A percentile compares a stretch with the other conserved stretches of the same genome.
These are phyloP conservation scores for Bacterosira constricta DNA, from an alignment of 108 stramenopile species.

Conservation along the genomic window DNA sequence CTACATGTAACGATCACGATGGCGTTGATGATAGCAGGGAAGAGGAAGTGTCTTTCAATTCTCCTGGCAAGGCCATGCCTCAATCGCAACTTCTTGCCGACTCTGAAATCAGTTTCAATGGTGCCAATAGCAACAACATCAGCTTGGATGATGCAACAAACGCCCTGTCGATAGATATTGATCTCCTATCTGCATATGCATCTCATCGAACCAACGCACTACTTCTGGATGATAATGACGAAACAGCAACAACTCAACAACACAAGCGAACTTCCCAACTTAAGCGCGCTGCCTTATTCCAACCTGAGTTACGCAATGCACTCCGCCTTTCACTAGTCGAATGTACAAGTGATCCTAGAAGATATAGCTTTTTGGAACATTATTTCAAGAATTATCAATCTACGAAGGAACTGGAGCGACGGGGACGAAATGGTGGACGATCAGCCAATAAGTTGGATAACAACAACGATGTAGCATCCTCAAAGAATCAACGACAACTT, in stretches of 20 bases:
- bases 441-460: slow-evolving; percentile 6
- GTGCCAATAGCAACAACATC: slow-evolving; percentile 2
- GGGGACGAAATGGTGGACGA: neutral
- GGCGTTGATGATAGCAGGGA: slow-evolving; percentile 11
- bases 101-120: neutral
- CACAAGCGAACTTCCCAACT: slow-evolving; percentile 35
- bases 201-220: slow-evolving; percentile 26
- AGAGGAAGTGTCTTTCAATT: slow-evolving; percentile 31
- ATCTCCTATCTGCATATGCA: neutral
- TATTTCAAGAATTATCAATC: slow-evolving; percentile 44
- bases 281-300: slow-evolving; percentile 47
- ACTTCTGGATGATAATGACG: too few species aligned
- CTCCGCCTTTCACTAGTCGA: slow-evolving; percentile 63
- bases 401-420: slow-evolving; percentile 7
- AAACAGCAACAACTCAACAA: neutral
- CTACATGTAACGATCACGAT: neutral
- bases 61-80: slow-evolving; percentile 13
- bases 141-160: neutral
- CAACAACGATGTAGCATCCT: slow-evolving; percentile 26
- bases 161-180: neutral
- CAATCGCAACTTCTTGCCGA: neutral
- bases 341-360: slow-evolving; percentile 70
- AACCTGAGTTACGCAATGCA: slow-evolving; percentile 59
- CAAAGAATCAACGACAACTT: slow-evolving; percentile 46
- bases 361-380: slow-evolving; percentile 66